A percentile compares a stretch with the other conserved stretches of the same genome.
phyloP scores from a whole-genome alignment of 352 stramenopile genomes.

The Globisporangium spiculum region DNA sequence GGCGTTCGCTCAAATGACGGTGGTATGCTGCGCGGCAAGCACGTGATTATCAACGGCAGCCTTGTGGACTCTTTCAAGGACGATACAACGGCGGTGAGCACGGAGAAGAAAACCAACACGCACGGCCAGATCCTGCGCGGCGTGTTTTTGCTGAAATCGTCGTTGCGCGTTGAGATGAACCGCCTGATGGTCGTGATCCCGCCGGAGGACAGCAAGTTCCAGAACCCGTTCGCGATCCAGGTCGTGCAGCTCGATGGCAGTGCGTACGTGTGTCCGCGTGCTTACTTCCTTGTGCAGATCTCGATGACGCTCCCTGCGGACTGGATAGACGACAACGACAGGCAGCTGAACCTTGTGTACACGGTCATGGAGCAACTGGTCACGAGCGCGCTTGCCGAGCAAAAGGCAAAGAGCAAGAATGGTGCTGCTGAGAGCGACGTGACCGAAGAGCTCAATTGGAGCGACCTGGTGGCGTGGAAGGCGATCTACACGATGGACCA shows the following conservation, averaged over 20 bases:
- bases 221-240: slow-evolving; percentile 67
- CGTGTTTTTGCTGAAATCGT: slow-evolving; percentile 49
- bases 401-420: not conserved
- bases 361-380: slow-evolving; percentile 33
- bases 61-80: slow-evolving; percentile 31
- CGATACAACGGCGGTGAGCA: not conserved
- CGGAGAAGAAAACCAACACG: slow-evolving; percentile 5
- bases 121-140: slow-evolving; percentile 50
- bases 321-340: slow-evolving; percentile 34
- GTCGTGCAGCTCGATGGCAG: slow-evolving; percentile 67
- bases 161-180: slow-evolving; percentile 37
- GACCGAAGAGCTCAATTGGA: slow-evolving; percentile 10
- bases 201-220: slow-evolving; percentile 43
- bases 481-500: slow-evolving; percentile 68
- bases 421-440: not conserved
- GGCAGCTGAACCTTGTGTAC: slow-evolving; percentile 37
- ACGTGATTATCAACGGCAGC: slow-evolving; percentile 62
- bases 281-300: slow-evolving; percentile 61
- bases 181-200: slow-evolving; percentile 70
- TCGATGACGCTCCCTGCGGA: slow-evolving; percentile 47
- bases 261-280: slow-evolving; percentile 61
- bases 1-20: slow-evolving; percentile 44
- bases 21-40: slow-evolving; percentile 36
- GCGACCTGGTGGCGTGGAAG: slow-evolving; percentile 41
- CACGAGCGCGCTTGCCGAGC: slow-evolving; percentile 22